Evolutionary conservation across 116 monocot species (phyloP).

Genomic region (Thalassia testudinum): DNA sequence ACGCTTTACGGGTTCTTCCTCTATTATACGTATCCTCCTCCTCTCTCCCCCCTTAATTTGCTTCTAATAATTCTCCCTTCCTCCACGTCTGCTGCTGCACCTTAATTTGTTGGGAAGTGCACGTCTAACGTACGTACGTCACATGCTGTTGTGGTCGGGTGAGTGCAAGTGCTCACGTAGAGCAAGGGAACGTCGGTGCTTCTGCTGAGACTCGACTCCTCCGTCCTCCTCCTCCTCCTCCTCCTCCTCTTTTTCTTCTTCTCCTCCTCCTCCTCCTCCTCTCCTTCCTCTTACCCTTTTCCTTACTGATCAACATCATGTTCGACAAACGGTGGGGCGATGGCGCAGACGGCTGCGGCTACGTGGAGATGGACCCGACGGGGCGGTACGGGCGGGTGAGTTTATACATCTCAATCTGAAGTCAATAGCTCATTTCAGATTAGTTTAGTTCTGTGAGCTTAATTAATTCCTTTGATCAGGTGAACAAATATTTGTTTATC

Average conservation of each 20-base stretch:
- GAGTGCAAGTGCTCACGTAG: too few species aligned
- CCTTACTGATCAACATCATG: constrained; percentile 11
- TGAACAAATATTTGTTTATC: too few species aligned
- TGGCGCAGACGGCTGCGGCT: constrained; percentile 16
- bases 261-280: neutral
- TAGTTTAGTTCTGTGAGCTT: too few species aligned
- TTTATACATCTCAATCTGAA: constrained; percentile 1
- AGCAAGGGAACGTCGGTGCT: too few species aligned
- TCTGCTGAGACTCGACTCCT: too few species aligned
- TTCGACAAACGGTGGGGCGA: constrained; percentile 11
- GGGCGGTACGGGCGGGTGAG: constrained; percentile 88
- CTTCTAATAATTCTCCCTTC: neutral
- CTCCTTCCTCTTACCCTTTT: neutral
- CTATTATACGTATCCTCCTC: neutral
- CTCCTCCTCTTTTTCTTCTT: constrained; percentile 1
- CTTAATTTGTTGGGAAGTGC: neutral
- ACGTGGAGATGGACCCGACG: constrained; percentile 75
- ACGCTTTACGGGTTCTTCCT: constrained; percentile 37
- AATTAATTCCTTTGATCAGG: too few species aligned
- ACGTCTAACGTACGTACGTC: too few species aligned
- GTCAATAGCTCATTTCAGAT: too few species aligned
- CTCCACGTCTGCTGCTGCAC: neutral
- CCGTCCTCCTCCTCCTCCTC: neutral
- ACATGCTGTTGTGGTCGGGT: too few species aligned
- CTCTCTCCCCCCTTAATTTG: neutral